Evolutionary conservation across 2,329 filamentous ascomycete genomes (phyloP), one percentile per base, ranked within the genome.

Genomic region (Botrytis medusae): DNA sequence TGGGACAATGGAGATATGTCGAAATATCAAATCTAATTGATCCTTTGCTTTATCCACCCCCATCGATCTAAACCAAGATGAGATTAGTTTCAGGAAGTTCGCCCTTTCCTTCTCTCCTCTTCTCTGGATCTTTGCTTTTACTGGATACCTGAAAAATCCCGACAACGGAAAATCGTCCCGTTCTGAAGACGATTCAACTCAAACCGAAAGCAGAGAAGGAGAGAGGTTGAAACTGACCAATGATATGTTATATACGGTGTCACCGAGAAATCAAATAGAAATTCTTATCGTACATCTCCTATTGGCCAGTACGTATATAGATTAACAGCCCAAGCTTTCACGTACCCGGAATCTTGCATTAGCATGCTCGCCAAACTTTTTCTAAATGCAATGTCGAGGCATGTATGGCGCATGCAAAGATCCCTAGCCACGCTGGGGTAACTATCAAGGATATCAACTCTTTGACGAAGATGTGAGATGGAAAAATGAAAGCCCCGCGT

Each of bases 261-360:
- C 68, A 75, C 34, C 46, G 65, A 73, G 46, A 16, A 25, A 40
- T 61, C 64, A 72, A 69, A 74, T 72, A 46, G 37, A 68, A 72
- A 72, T 73, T 40, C 72, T 74, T 74, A 74, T 75, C 74, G 74
- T 51, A 4, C 37, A 25, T 14, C 16, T 32, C 25, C 54, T 7
- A 75, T 74, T 75, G 62, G 69, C 42, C 42, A 29, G 42, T 60
- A 29, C 25, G 18, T n/a, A 25, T 20, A n/a, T 61, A n/a, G 60
- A 71, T 62, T 37, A 32, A 44, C 62, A 46, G 62, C 34, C 63
- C 62, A 51, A 68, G 71, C 48, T 61, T 72, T 60, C 51, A 29
- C 6, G 9, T 64, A 63, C 29, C 69, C 57, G 59, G 42, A 64
- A 54, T 64, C 59, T 40, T 44, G 46, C 60, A 48, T 69, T 69